Conservation (phyloP, 2,329 filamentous ascomycete genomes). For the Calonectria leucothoes region DNA sequence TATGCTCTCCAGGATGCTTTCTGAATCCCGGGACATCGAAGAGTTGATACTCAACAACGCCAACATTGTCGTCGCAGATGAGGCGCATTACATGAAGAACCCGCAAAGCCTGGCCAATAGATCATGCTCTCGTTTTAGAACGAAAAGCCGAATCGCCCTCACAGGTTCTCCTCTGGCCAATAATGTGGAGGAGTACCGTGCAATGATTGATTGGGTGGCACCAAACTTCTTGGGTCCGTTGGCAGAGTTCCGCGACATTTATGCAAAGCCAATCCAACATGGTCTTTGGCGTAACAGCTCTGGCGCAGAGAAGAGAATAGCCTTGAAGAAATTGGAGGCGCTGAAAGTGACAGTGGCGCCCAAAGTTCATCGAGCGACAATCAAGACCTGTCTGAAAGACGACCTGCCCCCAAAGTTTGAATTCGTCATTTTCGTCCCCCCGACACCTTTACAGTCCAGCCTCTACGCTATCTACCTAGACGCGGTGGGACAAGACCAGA, state of each 20-base stretch:
- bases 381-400: slow-evolving; percentile 70
- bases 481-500: slow-evolving; percentile 20
- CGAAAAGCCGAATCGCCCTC: slow-evolving; percentile 80
- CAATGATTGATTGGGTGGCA: slow-evolving; percentile 90
- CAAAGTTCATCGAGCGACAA: slow-evolving; percentile 82
- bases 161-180: slow-evolving; percentile 91
- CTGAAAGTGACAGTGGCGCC: slow-evolving; percentile 79
- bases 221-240: slow-evolving; percentile 79
- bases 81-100: slow-evolving; percentile 86
- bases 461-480: slow-evolving; percentile 68
- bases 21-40: slow-evolving; percentile 46
- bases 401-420: slow-evolving; percentile 82
- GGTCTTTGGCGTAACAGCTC: slow-evolving; percentile 78
- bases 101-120: slow-evolving; percentile 61
- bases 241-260: slow-evolving; percentile 77
- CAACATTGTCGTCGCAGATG: slow-evolving; percentile 84
- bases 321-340: slow-evolving; percentile 74
- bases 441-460: slow-evolving; percentile 72
- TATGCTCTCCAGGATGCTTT: slow-evolving; percentile 66
- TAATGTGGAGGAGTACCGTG: slow-evolving; percentile 83
- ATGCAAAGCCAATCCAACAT: slow-evolving; percentile 76
- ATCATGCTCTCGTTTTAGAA: slow-evolving; percentile 70
- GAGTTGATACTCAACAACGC: slow-evolving; percentile 69
- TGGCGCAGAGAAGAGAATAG: slow-evolving; percentile 63
- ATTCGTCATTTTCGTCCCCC: slow-evolving; percentile 80